Base-by-base conservation (phyloP, 75 land plant genomes). In the Picea sitchensis region DNA sequence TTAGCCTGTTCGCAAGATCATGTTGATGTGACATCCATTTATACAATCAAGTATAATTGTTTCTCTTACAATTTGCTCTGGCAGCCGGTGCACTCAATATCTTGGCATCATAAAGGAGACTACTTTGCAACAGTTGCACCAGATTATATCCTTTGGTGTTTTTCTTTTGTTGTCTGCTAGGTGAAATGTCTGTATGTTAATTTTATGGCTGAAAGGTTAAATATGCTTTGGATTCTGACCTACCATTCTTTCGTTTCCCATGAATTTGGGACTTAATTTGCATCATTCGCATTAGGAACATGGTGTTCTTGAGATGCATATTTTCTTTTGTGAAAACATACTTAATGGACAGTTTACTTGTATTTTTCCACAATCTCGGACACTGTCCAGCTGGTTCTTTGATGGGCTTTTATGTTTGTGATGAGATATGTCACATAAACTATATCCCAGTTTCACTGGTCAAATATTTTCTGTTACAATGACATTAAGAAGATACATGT, bases 91-190 rank as follows among this genome's bases (percentile, higher is more conserved):
- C 58, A 89, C 38, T 83, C 86, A 44, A 80, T 97, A 15, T 90
- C 92, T 79, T 97, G 99, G 99, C 99, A 97, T 80, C 90, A 90
- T 26, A 97, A 89, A 83, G 99, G 99, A 76, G 99, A 97, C 83
- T 97, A 97, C 76, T 89, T 97, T 58, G 86, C 92, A 5, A 88
- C 99, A 44, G 94, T 97, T 60, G 86, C 94, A 83, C 99, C 96
- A 60, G 88, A 84, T 88, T 96, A 97, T 97, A 97, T 96, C 99
- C 99, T 96, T 75, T 58, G 59, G 30, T 58, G n/a, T 32, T 54
- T 57, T 75, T 15, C 7, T 75, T 56, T 26, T 15, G 6, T 75
- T 58, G 17, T 58, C 32, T 75, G 9, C 12, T 71, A 38, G 56
- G 21, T 34, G 36, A 44, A 17, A 51, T 11, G 13, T 9, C 56